These are phyloP conservation scores for Penicillium sp. DNA, from an alignment of 2,329 filamentous ascomycete species.

Conservation along the genomic window DNA sequence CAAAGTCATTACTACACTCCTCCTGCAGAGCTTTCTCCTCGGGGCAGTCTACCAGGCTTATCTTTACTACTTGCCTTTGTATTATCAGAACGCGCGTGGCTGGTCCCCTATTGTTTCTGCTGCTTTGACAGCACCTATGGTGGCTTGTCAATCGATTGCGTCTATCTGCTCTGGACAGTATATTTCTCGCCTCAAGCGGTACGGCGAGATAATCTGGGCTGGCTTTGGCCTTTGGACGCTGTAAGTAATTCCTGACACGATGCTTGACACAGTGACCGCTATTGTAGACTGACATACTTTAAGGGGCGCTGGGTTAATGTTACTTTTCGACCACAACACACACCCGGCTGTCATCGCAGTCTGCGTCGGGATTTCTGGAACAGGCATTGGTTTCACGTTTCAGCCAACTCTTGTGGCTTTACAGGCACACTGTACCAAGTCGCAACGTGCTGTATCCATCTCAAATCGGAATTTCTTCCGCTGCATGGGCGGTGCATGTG, in stretches of 20 bases:
- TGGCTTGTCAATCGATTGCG: constrained; percentile 49
- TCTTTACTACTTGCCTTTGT: constrained; percentile 65
- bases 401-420: constrained; percentile 61
- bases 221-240: constrained; percentile 54
- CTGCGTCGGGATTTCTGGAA: constrained; percentile 56
- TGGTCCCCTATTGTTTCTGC: constrained; percentile 55
- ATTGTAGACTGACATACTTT: constrained; percentile 6
- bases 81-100: constrained; percentile 61
- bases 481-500: constrained; percentile 61
- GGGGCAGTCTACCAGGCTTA: constrained; percentile 63
- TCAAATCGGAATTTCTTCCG: constrained; percentile 66
- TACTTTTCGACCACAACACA: constrained; percentile 54
- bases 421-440: constrained; percentile 61
- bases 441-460: constrained; percentile 64
- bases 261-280: not conserved
- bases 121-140: constrained; percentile 55
- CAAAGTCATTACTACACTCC: constrained; percentile 57
- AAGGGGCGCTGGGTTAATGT: constrained; percentile 56
- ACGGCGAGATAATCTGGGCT: constrained; percentile 62
- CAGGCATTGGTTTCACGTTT: constrained; percentile 59
- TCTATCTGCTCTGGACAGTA: constrained; percentile 58
- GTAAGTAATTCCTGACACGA: constrained; percentile 24
- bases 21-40: constrained; percentile 63
- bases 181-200: constrained; percentile 60
- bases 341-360: constrained; percentile 54